Evolutionary conservation across 805 yeast genomes (phyloP), one percentile per base, ranked within the genome.

Genomic region (Hanseniaspora lindneri): DNA sequence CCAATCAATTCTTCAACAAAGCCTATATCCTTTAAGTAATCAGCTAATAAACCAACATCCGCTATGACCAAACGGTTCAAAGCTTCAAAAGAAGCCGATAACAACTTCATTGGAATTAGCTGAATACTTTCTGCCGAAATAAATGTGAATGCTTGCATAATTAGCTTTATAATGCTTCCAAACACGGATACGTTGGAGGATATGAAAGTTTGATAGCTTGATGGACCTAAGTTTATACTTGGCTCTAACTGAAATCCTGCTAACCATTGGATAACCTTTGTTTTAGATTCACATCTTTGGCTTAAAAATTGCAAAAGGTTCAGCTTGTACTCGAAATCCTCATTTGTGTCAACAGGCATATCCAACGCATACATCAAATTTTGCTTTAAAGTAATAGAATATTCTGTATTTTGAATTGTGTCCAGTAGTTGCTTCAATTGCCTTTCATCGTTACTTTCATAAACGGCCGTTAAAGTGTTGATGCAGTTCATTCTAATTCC

Each of bases 321-420:
- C 27, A 76, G 59, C 57, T 86, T 85, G 13, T 77, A 58, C 4
- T 63, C 66, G 29, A 79, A 60, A 16, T 66, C 64, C 6, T 67
- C 63, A 7, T 66, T 61, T n/a, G 58, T 54, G 1, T 64, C 62
- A 34, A 72, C 67, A 7, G 68, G 67, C 5, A 75, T 56, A 39
- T 74, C 79, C 20, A 81, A 56, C 57, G 85, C 94, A 35, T 76
- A 74, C 36, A 84, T 77, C 51, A 87, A 78, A 0, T 86, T 77
- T 55, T 74, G 75, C 52, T 82, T 75, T 33, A 89, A 82, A 54
- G 88, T 72, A 1, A 46, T 24, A 2, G 39, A 36, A 23, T 39
- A 32, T 20, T 30, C 34, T 20, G 28, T 39, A 19, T 24, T 39
- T 29, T 39, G 42, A n/a, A 46, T 16, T 2, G 28, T 32, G n/a